Evolutionary conservation across 164 flowering plant genomes (phyloP), one percentile per base, ranked within the genome.

Genomic region (Tetrastigma voinierianum): DNA sequence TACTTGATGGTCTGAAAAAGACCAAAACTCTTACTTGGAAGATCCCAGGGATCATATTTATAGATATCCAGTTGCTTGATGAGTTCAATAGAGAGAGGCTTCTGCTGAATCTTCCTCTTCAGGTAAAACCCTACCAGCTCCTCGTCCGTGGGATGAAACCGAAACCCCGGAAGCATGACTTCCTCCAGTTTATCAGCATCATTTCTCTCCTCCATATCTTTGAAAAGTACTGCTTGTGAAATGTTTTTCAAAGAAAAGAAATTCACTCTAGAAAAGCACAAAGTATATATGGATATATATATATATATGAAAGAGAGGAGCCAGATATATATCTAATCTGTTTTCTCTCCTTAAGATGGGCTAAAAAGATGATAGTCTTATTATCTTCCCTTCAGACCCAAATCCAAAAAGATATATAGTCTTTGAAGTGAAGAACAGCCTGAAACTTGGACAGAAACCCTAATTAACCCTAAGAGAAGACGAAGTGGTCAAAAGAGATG

Each of bases 131-230:
- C 89, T 17, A 89, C 91, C 23, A 89, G 86, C 74, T 89, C 95
- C 57, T 87, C 91, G 71, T 87, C 95, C 0, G 95, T 89, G n/a
- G 95, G 95, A 80, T 89, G 95, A 78, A 89, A 89, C 70, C 95
- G 60, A 68, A 89, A 89, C 46, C 95, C 91, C 2, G 95, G 95
- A 14, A 87, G 73, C 79, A 89, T 76, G 1, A 89, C 75, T 66
- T 87, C 95, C 49, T 85, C 90, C 51, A 72, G 23, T 76, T 81
- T 81, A 9, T 83, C 80, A 6, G 40, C 73, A 53, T 83, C 83
- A 60, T 53, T 68, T 67, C 74, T 81, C 61, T 78, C 81, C 25
- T 80, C 86, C 86, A 82, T 85, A 20, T 9, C n/a, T 32, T 32
- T 32, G 40, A 32, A 32, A 32, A 32, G 40, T 32, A 32, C 40